phyloP scores from a whole-genome alignment of 495 filamentous ascomycete genomes.

The Penicillium simplicissimum region DNA sequence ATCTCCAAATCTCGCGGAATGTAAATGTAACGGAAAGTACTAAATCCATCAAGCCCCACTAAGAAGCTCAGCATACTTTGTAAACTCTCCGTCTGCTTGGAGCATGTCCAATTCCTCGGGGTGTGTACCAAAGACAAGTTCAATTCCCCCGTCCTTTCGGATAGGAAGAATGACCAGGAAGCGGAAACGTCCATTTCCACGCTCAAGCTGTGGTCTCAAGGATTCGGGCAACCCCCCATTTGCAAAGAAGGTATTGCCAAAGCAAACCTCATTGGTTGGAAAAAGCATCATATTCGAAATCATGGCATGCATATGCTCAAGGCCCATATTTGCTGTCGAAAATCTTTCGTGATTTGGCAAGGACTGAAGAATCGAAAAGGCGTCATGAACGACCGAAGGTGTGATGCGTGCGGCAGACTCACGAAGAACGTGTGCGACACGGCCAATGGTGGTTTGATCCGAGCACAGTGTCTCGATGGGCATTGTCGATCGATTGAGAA shows the following conservation, averaged over 20 bases:
- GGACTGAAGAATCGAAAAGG: slow-evolving; percentile 9
- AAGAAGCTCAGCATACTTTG: slow-evolving; percentile 10
- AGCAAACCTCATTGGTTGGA: slow-evolving; percentile 4
- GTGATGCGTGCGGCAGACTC: slow-evolving; percentile 11
- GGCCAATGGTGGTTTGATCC: slow-evolving; percentile 7
- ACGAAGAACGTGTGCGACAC: slow-evolving; percentile 12
- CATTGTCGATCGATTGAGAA: slow-evolving; percentile 12
- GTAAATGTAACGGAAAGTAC: not conserved
- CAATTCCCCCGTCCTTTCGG: slow-evolving; percentile 7
- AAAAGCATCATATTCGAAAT: slow-evolving; percentile 16
- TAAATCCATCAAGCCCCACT: not conserved
- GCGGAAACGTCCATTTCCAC: slow-evolving; percentile 11
- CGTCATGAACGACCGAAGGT: slow-evolving; percentile 9
- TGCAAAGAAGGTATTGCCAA: slow-evolving; percentile 10
- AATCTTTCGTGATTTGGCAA: slow-evolving; percentile 5
- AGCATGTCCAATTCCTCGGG: slow-evolving; percentile 13
- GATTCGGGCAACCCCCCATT: too few relatives aligned
- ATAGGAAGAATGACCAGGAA: slow-evolving; percentile 10
- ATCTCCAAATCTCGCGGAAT: not conserved
- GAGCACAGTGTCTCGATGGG: slow-evolving; percentile 14
- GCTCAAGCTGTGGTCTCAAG: slow-evolving; percentile 12
- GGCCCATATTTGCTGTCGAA: slow-evolving; percentile 11
- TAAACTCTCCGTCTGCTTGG: too few relatives aligned
- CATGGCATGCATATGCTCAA: slow-evolving; percentile 16
- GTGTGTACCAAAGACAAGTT: slow-evolving; percentile 9